Evolutionary conservation across 148 eudicot genomes (phyloP).

Genomic region (Dianthus caryophyllus): DNA sequence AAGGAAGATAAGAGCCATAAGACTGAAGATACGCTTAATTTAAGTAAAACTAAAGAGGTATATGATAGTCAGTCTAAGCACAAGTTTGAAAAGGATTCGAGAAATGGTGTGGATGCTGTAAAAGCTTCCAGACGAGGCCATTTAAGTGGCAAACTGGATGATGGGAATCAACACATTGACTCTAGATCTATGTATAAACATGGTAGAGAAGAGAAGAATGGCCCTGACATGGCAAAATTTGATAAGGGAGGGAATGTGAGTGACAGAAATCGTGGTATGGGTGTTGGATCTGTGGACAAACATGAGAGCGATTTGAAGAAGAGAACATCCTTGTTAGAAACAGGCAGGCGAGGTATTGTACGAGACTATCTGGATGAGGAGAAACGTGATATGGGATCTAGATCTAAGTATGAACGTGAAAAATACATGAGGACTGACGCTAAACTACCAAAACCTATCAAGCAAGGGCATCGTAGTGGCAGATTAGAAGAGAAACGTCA

Average conservation of each 20-base stretch:
- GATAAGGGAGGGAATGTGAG: conserved; percentile 6
- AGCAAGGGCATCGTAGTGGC: neutral
- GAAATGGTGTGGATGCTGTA: conserved; percentile 18
- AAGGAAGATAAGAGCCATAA: conserved; percentile 36
- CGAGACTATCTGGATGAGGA: neutral
- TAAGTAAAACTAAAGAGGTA: conserved; percentile 32
- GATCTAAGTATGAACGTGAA: conserved; percentile 2
- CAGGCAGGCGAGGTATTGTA: conserved; percentile 1
- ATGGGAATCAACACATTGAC: neutral
- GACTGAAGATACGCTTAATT: conserved; percentile 31
- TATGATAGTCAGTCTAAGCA: conserved; percentile 34
- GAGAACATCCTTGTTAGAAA: neutral
- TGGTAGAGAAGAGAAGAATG: conserved; percentile 2
- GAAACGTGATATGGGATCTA: neutral
- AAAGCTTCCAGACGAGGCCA: conserved; percentile 5
- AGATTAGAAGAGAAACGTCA: neutral
- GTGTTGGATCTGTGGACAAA: neutral
- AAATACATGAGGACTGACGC: neutral
- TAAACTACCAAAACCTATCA: neutral
- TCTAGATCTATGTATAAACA: conserved; percentile 1
- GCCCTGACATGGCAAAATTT: conserved; percentile 10
- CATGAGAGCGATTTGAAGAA: conserved; percentile 5
- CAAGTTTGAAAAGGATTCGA: conserved; percentile 24
- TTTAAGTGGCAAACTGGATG: conserved; percentile 12
- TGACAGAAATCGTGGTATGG: conserved; percentile 3